Evolutionary conservation across 2,329 filamentous ascomycete genomes (phyloP).

Genomic region (Moelleriella libera): DNA sequence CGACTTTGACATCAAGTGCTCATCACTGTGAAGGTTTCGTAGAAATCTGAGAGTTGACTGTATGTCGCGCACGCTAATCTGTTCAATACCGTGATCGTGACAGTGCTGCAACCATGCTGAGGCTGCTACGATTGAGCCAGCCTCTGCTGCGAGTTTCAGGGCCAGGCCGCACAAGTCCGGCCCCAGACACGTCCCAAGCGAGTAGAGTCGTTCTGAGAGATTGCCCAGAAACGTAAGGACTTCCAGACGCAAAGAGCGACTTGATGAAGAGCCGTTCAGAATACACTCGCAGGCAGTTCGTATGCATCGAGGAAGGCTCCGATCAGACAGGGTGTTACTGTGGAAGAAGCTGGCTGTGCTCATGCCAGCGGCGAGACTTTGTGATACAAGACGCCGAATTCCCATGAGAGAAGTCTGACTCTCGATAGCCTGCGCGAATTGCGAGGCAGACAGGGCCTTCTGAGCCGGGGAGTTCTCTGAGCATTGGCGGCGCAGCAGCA

Average conservation of each 20-base stretch:
- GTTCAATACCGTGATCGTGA: constrained; percentile 5
- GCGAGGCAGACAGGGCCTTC: constrained; percentile 1
- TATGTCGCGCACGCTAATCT: constrained; percentile 8
- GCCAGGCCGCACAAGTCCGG: constrained; percentile 14
- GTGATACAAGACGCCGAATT: constrained; percentile 17
- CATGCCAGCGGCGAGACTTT: constrained; percentile 11
- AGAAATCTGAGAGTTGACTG: constrained; percentile 9
- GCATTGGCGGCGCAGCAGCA: constrained; percentile 13
- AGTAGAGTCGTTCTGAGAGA: constrained; percentile 18
- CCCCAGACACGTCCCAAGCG: constrained; percentile 10
- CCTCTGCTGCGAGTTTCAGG: constrained; percentile 15
- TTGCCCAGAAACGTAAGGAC: constrained; percentile 26
- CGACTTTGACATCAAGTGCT: neutral
- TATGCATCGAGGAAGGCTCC: constrained; percentile 7
- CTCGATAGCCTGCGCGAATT: constrained; percentile 9
- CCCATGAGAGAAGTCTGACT: constrained; percentile 11
- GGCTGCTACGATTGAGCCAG: constrained; percentile 10
- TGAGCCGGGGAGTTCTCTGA: constrained; percentile 1
- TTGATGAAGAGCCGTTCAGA: constrained; percentile 3
- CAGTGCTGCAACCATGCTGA: constrained; percentile 12
- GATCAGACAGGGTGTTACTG: constrained; percentile 5
- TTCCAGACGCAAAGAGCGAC: constrained; percentile 5
- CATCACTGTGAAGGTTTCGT: neutral
- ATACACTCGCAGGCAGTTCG: constrained; percentile 11
- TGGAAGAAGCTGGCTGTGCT: constrained; percentile 8